Evolutionary conservation across 495 filamentous ascomycete species (phyloP).

Genomic region (Daldinia childiae): DNA sequence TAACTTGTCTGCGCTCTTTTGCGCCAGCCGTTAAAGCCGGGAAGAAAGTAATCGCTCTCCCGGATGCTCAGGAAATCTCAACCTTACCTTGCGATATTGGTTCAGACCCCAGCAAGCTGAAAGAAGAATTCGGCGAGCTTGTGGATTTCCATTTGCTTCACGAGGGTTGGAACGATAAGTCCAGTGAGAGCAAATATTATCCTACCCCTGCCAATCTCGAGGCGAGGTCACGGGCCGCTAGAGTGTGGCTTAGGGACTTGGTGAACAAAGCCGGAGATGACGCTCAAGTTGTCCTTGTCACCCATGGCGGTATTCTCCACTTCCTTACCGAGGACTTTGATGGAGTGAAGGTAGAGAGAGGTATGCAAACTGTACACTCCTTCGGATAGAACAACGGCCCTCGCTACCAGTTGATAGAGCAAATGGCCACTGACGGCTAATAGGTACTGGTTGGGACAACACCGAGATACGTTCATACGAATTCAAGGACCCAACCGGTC

Average conservation of each 20-base stretch:
- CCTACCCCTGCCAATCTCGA: conserved; percentile 67
- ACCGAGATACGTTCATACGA: conserved; percentile 80
- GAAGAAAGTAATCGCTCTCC: conserved; percentile 70
- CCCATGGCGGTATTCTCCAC: conserved; percentile 61
- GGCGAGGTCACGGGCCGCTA: conserved; percentile 68
- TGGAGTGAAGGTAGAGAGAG: conserved; percentile 64
- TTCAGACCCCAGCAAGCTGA: conserved; percentile 60
- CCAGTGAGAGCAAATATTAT: conserved; percentile 61
- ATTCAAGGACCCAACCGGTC: conserved; percentile 66
- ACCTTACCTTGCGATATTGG: conserved; percentile 84
- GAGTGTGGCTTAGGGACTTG: conserved; percentile 71
- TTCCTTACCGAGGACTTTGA: conserved; percentile 88
- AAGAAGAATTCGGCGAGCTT: conserved; percentile 64
- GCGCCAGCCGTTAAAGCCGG: conserved; percentile 53
- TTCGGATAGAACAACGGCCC: too few species aligned
- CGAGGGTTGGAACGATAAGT: conserved; percentile 77
- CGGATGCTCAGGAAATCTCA: conserved; percentile 83
- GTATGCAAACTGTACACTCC: conserved; percentile 46
- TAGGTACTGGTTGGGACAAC: conserved; percentile 85
- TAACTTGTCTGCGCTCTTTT: conserved; percentile 81
- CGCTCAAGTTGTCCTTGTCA: conserved; percentile 71
- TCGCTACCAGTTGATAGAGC: neutral
- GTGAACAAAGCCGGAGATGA: conserved; percentile 60
- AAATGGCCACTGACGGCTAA: neutral
- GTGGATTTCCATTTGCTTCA: conserved; percentile 71